Conservation (phyloP, 73 alveolate species). For the Blepharisma japonicum region DNA sequence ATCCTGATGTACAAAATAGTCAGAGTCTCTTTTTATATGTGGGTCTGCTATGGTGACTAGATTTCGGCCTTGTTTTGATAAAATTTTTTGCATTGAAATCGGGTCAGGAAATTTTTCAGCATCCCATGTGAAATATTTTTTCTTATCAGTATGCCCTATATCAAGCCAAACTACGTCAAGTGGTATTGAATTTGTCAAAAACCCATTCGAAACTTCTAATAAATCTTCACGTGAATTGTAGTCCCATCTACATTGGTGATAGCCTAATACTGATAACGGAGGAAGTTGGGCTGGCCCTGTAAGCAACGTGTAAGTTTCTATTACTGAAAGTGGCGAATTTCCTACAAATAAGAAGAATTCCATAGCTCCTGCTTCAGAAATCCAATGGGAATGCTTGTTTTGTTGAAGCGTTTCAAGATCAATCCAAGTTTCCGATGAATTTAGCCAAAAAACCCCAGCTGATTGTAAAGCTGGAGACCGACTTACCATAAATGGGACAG, state of each 20-base stretch:
- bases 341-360: conserved; percentile 51
- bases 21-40: conserved; percentile 73
- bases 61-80: conserved; percentile 63
- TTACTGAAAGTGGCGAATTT: conserved; percentile 31
- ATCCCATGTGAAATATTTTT: conserved; percentile 85
- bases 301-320: conserved; percentile 35
- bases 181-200: conserved; percentile 50
- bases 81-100: conserved; percentile 54
- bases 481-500: conserved; percentile 67
- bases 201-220: conserved; percentile 48
- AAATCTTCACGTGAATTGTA: conserved; percentile 40
- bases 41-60: conserved; percentile 88
- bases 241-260: conserved; percentile 65
- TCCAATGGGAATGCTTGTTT: conserved; percentile 37
- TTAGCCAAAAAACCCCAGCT: conserved; percentile 35
- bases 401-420: conserved; percentile 27
- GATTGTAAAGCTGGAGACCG: conserved; percentile 29
- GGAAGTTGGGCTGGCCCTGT: conserved; percentile 55
- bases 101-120: conserved; percentile 66
- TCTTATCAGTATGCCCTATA: conserved; percentile 78
- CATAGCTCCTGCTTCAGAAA: conserved; percentile 59
- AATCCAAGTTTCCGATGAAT: conserved; percentile 26
- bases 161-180: conserved; percentile 68
- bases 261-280: conserved; percentile 57
- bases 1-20: conserved; percentile 50